These are phyloP conservation scores for Epicoccum nigrum DNA, from an alignment of 2,329 filamentous ascomycete species.

Conservation along the genomic window DNA sequence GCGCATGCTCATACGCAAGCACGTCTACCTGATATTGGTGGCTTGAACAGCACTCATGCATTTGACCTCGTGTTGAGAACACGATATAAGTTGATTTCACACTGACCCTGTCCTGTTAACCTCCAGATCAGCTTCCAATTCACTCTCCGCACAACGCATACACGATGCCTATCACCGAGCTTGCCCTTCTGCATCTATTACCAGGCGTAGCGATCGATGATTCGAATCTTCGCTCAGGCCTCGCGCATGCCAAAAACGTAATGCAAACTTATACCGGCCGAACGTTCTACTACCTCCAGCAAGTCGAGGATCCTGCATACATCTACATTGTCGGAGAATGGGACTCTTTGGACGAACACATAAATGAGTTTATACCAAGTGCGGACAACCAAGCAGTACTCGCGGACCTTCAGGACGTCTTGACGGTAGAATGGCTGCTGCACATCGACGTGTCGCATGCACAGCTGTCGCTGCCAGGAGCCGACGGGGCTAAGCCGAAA, in stretches of 20 bases:
- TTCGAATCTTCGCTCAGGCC: constrained; percentile 34
- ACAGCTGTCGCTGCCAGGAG: constrained; percentile 34
- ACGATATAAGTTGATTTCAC: background rate
- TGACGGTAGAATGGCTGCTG: constrained; percentile 52
- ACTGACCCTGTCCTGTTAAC: background rate
- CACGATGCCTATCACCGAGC: constrained; percentile 52
- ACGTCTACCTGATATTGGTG: constrained; percentile 3
- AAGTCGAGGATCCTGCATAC: constrained; percentile 52
- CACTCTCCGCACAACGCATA: background rate
- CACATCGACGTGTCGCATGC: constrained; percentile 51
- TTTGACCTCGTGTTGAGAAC: background rate
- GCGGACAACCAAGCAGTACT: constrained; percentile 51
- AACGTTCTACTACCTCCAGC: constrained; percentile 49
- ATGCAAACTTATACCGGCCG: constrained; percentile 49
- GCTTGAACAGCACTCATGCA: background rate
- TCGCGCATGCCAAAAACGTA: constrained; percentile 45
- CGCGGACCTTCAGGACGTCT: constrained; percentile 41
- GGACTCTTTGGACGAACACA: constrained; percentile 52
- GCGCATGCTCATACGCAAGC: background rate
- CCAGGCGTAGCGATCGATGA: constrained; percentile 26
- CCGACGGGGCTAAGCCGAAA: background rate
- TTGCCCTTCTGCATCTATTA: constrained; percentile 52
- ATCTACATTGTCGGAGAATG: constrained; percentile 56
- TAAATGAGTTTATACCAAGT: constrained; percentile 52
- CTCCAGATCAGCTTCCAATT: background rate